Conservation (phyloP, 805 yeast genomes). For the Candida ovalis region DNA sequence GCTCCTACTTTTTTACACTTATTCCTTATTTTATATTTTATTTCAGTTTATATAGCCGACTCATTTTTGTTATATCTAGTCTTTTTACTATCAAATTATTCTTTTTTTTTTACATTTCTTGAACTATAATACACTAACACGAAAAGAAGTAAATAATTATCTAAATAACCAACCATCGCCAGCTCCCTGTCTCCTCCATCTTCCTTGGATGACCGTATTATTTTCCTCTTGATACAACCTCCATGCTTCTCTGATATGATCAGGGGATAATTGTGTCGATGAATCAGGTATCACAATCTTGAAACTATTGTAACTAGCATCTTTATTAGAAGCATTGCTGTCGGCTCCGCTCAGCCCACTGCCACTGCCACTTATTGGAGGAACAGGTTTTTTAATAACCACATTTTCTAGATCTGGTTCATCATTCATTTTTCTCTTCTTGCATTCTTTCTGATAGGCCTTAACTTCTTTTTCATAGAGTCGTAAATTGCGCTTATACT, state of each 20-base stretch:
- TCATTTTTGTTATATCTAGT: too few relatives aligned
- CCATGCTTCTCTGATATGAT: slow-evolving; percentile 88
- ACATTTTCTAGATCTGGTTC: slow-evolving; percentile 31
- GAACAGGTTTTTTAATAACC: slow-evolving; percentile 22
- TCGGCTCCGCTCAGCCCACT: background rate
- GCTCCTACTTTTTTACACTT: too few relatives aligned
- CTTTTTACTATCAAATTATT: too few relatives aligned
- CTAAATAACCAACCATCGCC: slow-evolving; percentile 70
- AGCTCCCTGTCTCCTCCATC: slow-evolving; percentile 71
- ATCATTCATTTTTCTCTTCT: slow-evolving; percentile 37
- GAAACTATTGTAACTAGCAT: slow-evolving; percentile 12
- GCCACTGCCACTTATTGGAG: slow-evolving; percentile 9
- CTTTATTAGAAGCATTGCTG: slow-evolving; percentile 3
- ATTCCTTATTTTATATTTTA: too few relatives aligned
- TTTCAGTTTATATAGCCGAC: too few relatives aligned
- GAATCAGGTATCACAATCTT: slow-evolving; percentile 25
- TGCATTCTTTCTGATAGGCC: slow-evolving; percentile 28
- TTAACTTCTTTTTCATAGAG: slow-evolving; percentile 17
- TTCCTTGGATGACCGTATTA: slow-evolving; percentile 53
- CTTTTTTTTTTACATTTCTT: too few relatives aligned
- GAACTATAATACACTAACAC: background rate
- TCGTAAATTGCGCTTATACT: slow-evolving; percentile 37
- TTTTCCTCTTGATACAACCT: slow-evolving; percentile 65
- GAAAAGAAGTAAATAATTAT: slow-evolving; percentile 27
- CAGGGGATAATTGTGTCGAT: slow-evolving; percentile 68